These are phyloP conservation scores for Pichia pseudocactophila DNA, from an alignment of 805 yeast species.

Conservation along the genomic window DNA sequence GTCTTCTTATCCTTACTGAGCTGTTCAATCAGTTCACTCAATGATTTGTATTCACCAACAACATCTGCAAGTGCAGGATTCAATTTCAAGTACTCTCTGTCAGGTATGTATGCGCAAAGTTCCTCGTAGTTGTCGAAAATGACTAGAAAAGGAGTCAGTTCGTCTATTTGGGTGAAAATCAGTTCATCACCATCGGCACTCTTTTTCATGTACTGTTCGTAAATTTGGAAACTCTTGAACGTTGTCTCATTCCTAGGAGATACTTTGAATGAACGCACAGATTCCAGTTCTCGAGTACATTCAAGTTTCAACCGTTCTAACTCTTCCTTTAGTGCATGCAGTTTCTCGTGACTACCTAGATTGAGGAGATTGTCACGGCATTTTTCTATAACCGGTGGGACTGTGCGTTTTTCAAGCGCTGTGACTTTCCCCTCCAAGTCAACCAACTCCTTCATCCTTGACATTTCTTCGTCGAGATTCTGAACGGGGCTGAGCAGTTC, in stretches of 20 bases:
- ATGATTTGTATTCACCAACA: conserved; percentile 30
- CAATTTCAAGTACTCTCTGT: conserved; percentile 28
- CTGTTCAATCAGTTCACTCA: conserved; percentile 23
- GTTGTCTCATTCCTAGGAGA: conserved; percentile 13
- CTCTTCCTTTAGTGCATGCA: conserved; percentile 37
- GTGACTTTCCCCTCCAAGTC: too few species aligned
- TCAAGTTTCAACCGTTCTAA: conserved; percentile 35
- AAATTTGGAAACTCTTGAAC: conserved; percentile 32
- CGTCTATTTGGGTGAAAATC: conserved; percentile 37
- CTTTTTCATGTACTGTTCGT: conserved; percentile 41
- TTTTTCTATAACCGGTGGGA: too few species aligned
- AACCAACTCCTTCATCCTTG: too few species aligned
- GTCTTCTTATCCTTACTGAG: conserved; percentile 31
- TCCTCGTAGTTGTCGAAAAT: conserved; percentile 27
- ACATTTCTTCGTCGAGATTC: conserved; percentile 37
- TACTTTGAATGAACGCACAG: conserved; percentile 28
- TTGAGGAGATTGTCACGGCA: not conserved
- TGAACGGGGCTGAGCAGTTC: conserved; percentile 33
- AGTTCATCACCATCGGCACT: conserved; percentile 57
- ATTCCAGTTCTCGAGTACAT: conserved; percentile 34
- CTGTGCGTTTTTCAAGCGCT: too few species aligned
- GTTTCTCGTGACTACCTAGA: not conserved
- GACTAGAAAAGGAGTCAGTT: conserved; percentile 39
- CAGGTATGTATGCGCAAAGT: conserved; percentile 32
- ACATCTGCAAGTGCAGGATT: conserved; percentile 26